Conservation (phyloP, 768 basidiomycete genomes). For the Mycena capillaripes region DNA sequence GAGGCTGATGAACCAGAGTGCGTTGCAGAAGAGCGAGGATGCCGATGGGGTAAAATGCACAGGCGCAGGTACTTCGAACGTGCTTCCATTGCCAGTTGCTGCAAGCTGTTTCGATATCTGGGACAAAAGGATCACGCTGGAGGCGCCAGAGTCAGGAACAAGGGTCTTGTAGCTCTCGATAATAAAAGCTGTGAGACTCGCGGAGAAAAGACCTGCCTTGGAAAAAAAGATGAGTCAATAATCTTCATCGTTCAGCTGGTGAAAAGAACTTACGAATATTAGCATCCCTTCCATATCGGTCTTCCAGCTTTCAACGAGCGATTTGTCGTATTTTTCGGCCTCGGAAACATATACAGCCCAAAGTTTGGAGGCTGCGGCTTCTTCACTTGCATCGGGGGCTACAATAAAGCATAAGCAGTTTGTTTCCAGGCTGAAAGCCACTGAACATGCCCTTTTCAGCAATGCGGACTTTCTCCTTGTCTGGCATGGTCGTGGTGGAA, state of each 20-base stretch:
- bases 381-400: too few relatives aligned
- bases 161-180: slow-evolving; percentile 12
- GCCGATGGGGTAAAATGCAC: not conserved
- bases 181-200: slow-evolving; percentile 11
- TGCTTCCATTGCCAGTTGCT: slow-evolving; percentile 7
- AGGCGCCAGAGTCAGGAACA: not conserved
- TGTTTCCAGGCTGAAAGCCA: not conserved
- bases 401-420: not conserved
- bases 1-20: slow-evolving; percentile 11
- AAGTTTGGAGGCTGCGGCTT: too few relatives aligned
- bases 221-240: too few relatives aligned
- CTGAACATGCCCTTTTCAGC: not conserved
- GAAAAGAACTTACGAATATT: too few relatives aligned
- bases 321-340: too few relatives aligned
- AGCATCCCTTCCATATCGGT: too few relatives aligned
- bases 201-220: slow-evolving; percentile 18
- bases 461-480: too few relatives aligned
- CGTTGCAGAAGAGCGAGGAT: not conserved
- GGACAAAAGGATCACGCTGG: not conserved
- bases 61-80: not conserved
- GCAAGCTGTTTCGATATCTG: slow-evolving; percentile 19
- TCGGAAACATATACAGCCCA: too few relatives aligned
- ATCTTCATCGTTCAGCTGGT: too few relatives aligned
- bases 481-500: too few relatives aligned
- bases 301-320: too few relatives aligned